Base-by-base conservation (phyloP, 352 stramenopile genomes). In the Globisporangium acanthophoron region DNA sequence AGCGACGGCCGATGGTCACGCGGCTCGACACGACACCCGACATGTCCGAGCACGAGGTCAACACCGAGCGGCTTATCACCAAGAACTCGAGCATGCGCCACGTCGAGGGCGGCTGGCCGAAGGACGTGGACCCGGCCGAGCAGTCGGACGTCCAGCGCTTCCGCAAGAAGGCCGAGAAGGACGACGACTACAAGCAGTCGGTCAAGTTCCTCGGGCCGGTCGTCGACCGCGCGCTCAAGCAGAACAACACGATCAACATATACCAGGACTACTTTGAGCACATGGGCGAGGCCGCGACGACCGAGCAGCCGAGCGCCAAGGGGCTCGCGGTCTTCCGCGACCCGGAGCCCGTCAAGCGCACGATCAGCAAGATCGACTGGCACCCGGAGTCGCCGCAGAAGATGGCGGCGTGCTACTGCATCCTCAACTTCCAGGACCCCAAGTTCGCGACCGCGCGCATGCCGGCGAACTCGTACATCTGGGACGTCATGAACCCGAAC, bases 191-290 rank as follows among this genome's bases (percentile, higher is more conserved):
- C 73, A 97, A 98, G 65, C 85, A 92, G 64, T 87, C 94, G 6
- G 88, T 98, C 62, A 98, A 98, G 69, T 78, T 59, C 51, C 79
- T 99, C 5, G 93, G 94, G 1, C 92, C 92, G 0, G 78, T 98
- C 58, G 90, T 97, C 21, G 89, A 97, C 45, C 76, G 87, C 15
- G 96, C 91, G 54, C 94, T 98, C 77, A 97, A 97, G 69, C 96
- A 99, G 69, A 98, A 98, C 73, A 98, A 98, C 73, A 98, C 96
- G 9, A 97, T 99, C 54, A 96, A 99, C 74, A 98, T 99, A 53
- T 99, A 99, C 67, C 88, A 99, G 69, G 90, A 97, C 66, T 98
- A 98, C 70, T 98, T 98, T 71, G 80, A 88, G 52, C 75, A 96
- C 67, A 86, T 97, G 71, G 85, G 88, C 37, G 87, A 97, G 64